A percentile compares a stretch with the other conserved stretches of the same genome.
Conservation (phyloP, 768 basidiomycete genomes). For the Termitomyces sp. region DNA sequence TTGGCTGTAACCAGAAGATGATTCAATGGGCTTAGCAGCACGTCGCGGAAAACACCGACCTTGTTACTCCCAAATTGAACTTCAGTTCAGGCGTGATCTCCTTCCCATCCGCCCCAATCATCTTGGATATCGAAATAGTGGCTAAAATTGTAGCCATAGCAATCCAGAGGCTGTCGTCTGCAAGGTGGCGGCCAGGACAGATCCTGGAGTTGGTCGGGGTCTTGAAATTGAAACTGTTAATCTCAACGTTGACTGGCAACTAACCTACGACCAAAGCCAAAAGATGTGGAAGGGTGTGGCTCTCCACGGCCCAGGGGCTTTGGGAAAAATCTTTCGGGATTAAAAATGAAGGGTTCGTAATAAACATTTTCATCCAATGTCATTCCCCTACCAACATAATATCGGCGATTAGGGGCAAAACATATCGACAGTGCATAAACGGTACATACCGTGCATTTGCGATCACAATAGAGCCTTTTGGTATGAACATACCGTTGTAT, state of each 20-base stretch:
- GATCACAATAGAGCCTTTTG: slow-evolving; percentile 18
- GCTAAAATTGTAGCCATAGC: slow-evolving; percentile 23
- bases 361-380: slow-evolving; percentile 13
- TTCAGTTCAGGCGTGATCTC: slow-evolving; percentile 16
- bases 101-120: slow-evolving; percentile 24
- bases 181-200: slow-evolving; percentile 25
- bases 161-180: slow-evolving; percentile 20
- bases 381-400: slow-evolving; percentile 9
- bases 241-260: not conserved
- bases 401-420: not conserved
- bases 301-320: slow-evolving; percentile 13
- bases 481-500: slow-evolving; percentile 21
- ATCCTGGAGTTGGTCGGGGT: slow-evolving; percentile 12
- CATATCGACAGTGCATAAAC: not conserved
- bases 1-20: slow-evolving; percentile 1
- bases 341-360: slow-evolving; percentile 9
- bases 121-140: slow-evolving; percentile 23
- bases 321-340: slow-evolving; percentile 12
- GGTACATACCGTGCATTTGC: slow-evolving; percentile 12
- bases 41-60: not conserved
- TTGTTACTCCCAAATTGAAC: slow-evolving; percentile 5
- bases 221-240: not conserved
- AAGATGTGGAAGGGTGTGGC: slow-evolving; percentile 7
- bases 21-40: not conserved
- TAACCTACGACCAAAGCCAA: slow-evolving; percentile 15